Conservation (phyloP, 164 flowering plant species). For the Tetracentron sinense region DNA sequence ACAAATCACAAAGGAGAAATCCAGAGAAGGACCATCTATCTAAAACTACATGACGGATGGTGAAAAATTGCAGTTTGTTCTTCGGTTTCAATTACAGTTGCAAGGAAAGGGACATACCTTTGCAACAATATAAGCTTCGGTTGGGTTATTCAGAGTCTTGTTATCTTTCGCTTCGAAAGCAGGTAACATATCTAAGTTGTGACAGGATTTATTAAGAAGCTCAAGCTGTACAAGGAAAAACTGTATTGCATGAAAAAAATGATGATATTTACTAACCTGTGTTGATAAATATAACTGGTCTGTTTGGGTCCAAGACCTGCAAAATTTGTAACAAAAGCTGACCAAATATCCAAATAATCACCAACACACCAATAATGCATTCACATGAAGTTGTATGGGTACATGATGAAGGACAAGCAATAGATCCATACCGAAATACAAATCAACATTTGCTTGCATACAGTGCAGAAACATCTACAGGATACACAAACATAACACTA, state of each 20-base stretch:
- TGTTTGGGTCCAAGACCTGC: constrained; percentile 70
- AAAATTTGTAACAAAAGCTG: constrained; percentile 9
- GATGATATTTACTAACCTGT: constrained; percentile 51
- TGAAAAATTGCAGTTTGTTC: background rate
- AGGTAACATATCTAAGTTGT: constrained; percentile 56
- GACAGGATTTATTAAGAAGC: constrained; percentile 3
- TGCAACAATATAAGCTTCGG: constrained; percentile 66
- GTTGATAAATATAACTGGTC: constrained; percentile 68
- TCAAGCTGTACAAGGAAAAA: background rate
- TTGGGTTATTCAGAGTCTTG: constrained; percentile 68
- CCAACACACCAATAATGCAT: background rate
- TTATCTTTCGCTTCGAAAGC: constrained; percentile 67
- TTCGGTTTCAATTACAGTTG: background rate
- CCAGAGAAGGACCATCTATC: too few relatives aligned
- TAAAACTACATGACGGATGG: background rate
- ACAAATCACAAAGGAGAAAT: too few relatives aligned
- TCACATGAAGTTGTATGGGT: background rate
- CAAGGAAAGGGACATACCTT: constrained; percentile 41
- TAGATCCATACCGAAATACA: background rate
- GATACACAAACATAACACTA: background rate
- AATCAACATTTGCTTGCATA: background rate
- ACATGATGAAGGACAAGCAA: background rate
- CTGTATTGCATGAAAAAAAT: background rate
- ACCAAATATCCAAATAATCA: background rate
- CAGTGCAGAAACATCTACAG: background rate